phyloP scores from a whole-genome alignment of 768 basidiomycete genomes.

The Hemileccinum impolitum region DNA sequence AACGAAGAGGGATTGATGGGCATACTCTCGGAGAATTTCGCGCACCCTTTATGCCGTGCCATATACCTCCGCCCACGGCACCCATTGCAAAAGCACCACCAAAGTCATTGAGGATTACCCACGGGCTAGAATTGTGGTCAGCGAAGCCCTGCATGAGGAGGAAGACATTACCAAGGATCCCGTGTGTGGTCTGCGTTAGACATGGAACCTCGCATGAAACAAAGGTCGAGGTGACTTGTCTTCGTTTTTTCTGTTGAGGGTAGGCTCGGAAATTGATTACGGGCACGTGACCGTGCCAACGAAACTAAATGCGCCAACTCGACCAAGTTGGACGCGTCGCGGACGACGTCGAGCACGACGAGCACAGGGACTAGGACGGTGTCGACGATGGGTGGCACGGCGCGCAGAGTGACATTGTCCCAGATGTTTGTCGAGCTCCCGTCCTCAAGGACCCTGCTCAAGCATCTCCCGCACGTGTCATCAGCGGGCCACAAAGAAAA shows the following conservation, averaged over 20 bases:
- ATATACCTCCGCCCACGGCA: slow-evolving; percentile 94
- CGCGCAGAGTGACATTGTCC: slow-evolving; percentile 31
- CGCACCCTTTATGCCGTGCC: slow-evolving; percentile 98
- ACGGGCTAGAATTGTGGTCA: slow-evolving; percentile 59
- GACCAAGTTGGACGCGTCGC: slow-evolving; percentile 19
- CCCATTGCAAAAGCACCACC: slow-evolving; percentile 98
- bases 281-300: slow-evolving; percentile 32
- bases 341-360: slow-evolving; percentile 17
- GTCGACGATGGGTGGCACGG: slow-evolving; percentile 19
- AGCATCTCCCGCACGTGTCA: slow-evolving; percentile 25
- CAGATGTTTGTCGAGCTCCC: slow-evolving; percentile 63
- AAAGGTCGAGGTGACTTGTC: neutral
- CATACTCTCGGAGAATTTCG: slow-evolving; percentile 91
- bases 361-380: slow-evolving; percentile 3
- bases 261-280: slow-evolving; percentile 16
- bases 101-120: slow-evolving; percentile 98
- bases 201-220: too few species aligned
- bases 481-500: slow-evolving; percentile 44
- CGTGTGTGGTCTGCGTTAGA: slow-evolving; percentile 89
- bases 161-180: slow-evolving; percentile 76
- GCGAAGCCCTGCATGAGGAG: neutral
- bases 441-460: slow-evolving; percentile 24
- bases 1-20: neutral
- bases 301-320: slow-evolving; percentile 4
- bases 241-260: slow-evolving; percentile 30